Percentiles rank a stretch among this genome's conserved stretches.
Conservation (phyloP, 306 rosid genomes). For the Ziziphus jujuba region DNA sequence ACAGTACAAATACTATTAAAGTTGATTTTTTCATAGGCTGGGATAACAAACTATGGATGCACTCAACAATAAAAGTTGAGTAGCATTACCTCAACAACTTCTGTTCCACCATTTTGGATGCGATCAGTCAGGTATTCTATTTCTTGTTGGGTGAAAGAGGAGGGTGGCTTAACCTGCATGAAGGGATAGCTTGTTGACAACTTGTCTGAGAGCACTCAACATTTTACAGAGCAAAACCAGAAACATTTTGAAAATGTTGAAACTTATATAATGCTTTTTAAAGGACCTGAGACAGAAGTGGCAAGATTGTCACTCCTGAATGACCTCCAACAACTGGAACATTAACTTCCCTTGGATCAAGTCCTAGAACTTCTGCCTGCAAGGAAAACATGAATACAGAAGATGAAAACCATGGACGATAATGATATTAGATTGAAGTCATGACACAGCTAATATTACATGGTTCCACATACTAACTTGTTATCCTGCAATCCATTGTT, state of each 20-base stretch:
- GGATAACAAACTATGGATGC: too few species aligned
- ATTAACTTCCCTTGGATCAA: slow-evolving; percentile 90
- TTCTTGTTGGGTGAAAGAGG: slow-evolving; percentile 74
- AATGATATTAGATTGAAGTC: neutral
- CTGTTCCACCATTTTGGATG: slow-evolving; percentile 97
- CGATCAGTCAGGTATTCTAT: slow-evolving; percentile 77
- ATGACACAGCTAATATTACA: neutral
- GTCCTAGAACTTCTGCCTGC: slow-evolving; percentile 92
- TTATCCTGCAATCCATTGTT: too few species aligned
- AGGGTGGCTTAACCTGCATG: slow-evolving; percentile 87
- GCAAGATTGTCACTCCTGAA: slow-evolving; percentile 87
- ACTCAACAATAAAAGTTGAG: neutral
- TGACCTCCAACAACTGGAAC: slow-evolving; percentile 99
- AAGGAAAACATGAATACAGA: slow-evolving; percentile 3
- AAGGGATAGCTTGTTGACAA: neutral
- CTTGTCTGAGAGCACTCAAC: neutral
- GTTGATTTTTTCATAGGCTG: too few species aligned
- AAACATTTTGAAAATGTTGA: neutral
- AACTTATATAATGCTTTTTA: slow-evolving; percentile 13
- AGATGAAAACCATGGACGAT: slow-evolving; percentile 1
- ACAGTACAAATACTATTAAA: too few species aligned
- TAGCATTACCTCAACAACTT: slow-evolving; percentile 84
- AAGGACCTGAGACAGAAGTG: slow-evolving; percentile 92
- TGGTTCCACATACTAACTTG: neutral
- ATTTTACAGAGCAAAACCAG: neutral